These are phyloP conservation scores for Cajanus cajan DNA, from an alignment of 306 rosid genomes.

Conservation along the genomic window DNA sequence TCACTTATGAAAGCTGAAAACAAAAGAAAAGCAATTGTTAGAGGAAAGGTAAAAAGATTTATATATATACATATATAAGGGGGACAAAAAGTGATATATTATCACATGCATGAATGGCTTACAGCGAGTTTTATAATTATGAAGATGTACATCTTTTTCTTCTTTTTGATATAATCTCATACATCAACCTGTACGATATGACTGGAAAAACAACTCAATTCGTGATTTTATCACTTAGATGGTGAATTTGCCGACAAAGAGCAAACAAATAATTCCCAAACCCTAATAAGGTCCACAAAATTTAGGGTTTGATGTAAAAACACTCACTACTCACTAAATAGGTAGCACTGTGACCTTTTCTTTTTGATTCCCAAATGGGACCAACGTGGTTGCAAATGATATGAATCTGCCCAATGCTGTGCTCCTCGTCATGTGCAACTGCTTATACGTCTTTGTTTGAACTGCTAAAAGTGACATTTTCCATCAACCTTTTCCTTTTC, in stretches of 20 bases:
- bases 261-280: background rate
- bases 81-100: conserved; percentile 24
- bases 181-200: conserved; percentile 5
- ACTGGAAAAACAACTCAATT: background rate
- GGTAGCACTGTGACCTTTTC: background rate
- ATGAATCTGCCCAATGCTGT: conserved; percentile 31
- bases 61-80: background rate
- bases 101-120: conserved; percentile 38
- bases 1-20: background rate
- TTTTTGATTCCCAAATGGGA: conserved; percentile 26
- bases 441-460: conserved; percentile 31
- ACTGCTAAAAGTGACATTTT: conserved; percentile 43
- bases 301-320: conserved; percentile 18
- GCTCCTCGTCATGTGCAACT: conserved; percentile 42
- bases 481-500: conserved; percentile 34
- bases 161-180: conserved; percentile 18
- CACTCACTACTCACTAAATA: background rate
- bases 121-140: conserved; percentile 34
- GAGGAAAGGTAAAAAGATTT: conserved; percentile 26
- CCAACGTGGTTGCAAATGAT: conserved; percentile 29
- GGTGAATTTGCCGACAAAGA: conserved; percentile 19
- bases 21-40: background rate
- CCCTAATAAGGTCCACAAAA: conserved; percentile 20
- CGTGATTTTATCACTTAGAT: conserved; percentile 8
- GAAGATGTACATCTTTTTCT: background rate